These are phyloP conservation scores for Trichosporon sp. DNA, from an alignment of 1,284 basidiomycete genomes.

Conservation along the genomic window DNA sequence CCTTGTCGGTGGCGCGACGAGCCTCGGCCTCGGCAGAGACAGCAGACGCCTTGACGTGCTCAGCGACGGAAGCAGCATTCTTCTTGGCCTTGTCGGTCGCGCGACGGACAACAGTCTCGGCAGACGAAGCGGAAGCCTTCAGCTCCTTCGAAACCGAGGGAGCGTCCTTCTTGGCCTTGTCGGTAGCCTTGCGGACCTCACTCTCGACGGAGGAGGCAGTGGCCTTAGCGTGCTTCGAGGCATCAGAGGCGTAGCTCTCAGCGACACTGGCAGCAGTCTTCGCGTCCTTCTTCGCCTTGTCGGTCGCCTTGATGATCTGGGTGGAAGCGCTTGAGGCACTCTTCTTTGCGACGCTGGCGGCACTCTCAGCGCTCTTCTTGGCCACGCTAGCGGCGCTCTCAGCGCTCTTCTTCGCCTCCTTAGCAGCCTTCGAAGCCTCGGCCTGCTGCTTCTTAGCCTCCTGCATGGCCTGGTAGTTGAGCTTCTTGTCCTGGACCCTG, in stretches of 20 bases:
- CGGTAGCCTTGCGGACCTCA: slow-evolving; percentile 16
- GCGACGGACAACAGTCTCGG: neutral
- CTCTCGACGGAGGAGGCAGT: slow-evolving; percentile 1
- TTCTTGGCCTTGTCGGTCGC: slow-evolving; percentile 11
- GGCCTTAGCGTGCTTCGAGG: neutral
- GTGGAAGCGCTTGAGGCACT: slow-evolving; percentile 30
- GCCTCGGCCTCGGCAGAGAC: slow-evolving; percentile 22
- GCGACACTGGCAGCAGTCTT: slow-evolving; percentile 22
- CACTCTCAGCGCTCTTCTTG: slow-evolving; percentile 31
- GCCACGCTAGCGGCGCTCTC: slow-evolving; percentile 22
- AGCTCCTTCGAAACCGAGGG: slow-evolving; percentile 19
- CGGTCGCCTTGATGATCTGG: slow-evolving; percentile 7
- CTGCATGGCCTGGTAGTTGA: slow-evolving; percentile 5
- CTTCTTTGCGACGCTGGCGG: slow-evolving; percentile 22
- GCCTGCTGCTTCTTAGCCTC: slow-evolving; percentile 6
- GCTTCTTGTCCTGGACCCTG: slow-evolving; percentile 18
- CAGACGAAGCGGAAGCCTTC: slow-evolving; percentile 7
- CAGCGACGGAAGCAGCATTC: neutral
- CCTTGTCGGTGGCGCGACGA: slow-evolving; percentile 18
- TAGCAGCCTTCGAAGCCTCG: neutral
- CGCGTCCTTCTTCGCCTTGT: slow-evolving; percentile 33
- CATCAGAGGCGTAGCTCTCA: slow-evolving; percentile 29
- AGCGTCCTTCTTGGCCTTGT: slow-evolving; percentile 23
- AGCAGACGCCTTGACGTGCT: slow-evolving; percentile 7
- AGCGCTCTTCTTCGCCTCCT: slow-evolving; percentile 28